Evolutionary conservation across 1,139 yeast species (phyloP), one percentile per base, ranked within the genome.

Genomic region (Pichia sp.): DNA sequence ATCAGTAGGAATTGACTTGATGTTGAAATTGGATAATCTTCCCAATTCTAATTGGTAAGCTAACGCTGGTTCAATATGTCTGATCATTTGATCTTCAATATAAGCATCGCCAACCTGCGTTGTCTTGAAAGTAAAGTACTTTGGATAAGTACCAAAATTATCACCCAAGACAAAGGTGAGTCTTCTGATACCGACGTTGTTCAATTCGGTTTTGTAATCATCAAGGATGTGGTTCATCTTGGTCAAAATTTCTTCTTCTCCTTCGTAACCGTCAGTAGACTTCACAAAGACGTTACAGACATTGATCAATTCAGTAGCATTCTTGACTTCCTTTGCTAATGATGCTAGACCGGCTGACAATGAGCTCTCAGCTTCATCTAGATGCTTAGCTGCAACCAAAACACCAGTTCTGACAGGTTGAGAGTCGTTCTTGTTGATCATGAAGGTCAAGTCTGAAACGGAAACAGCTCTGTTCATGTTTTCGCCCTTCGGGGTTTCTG

Each of bases 31-130:
- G 33, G 94, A 85, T 63, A 91, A 72, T 67, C 97, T 79, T 55
- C 87, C 94, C 50, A 91, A 72, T 65, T 91, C 98, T 53, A 91
- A 73, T 67, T 91, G 98, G 82, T 80, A 91, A 39, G 98, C 98
- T 55, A 91, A 71, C 30, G 98, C 96, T 22, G 98, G 98, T 63
- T 91, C 98, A 54, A 91, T 86, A 58, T 91, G 96, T 67, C 98
- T 88, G 59, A 91, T 85, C 25, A 88, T 88, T 64, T 81, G 77
- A 65, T 91, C 94, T 63, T 82, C 93, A 29, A 52, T 51, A 60
- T 83, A 91, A 27, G 72, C 73, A 34, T 95, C 94, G 44, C 93
- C 95, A 21, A 41, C 35, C 2, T 39, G 29, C 13, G 48, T 24
- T 14, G 50, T 44, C 53, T 85, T 84, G 72, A 84, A 93, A 29